These are phyloP conservation scores for Colletotrichum plurivorum DNA, from an alignment of 2,329 filamentous ascomycete genomes.

Conservation along the genomic window DNA sequence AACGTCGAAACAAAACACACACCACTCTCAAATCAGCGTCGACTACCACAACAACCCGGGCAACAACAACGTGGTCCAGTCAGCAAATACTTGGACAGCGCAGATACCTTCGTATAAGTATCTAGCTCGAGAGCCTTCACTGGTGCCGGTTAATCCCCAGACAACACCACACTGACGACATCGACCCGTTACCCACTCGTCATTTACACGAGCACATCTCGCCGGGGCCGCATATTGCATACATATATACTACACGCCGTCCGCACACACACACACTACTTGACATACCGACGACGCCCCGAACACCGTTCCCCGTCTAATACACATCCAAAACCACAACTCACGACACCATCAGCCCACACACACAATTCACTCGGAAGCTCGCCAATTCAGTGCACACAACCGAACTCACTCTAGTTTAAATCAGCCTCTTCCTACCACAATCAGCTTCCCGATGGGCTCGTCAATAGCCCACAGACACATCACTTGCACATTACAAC, in stretches of 20 bases:
- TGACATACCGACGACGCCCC: constrained; percentile 17
- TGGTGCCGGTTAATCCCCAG: background rate
- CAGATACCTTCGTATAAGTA: constrained; percentile 7
- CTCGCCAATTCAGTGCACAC: no score
- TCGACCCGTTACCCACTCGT: constrained; percentile 18
- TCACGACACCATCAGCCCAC: constrained; percentile 14
- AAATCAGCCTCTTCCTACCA: background rate
- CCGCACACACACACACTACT: background rate
- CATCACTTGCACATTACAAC: constrained; percentile 38
- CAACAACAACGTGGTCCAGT: background rate
- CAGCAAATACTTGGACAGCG: background rate
- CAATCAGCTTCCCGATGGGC: constrained; percentile 40
- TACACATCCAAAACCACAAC: background rate
- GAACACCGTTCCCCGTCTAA: constrained; percentile 16
- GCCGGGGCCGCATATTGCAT: background rate
- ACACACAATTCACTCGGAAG: background rate
- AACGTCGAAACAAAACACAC: constrained; percentile 1
- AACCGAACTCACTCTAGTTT: no score
- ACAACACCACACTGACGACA: constrained; percentile 32
- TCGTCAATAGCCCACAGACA: constrained; percentile 39
- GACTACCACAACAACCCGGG: background rate
- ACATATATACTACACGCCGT: no score
- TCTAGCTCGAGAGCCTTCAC: constrained; percentile 1
- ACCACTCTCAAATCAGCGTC: background rate
- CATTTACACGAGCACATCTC: constrained; percentile 12